phyloP scores from a whole-genome alignment of 192 early-diverging fungal species.

The Tieghemiomyces parasiticus region DNA sequence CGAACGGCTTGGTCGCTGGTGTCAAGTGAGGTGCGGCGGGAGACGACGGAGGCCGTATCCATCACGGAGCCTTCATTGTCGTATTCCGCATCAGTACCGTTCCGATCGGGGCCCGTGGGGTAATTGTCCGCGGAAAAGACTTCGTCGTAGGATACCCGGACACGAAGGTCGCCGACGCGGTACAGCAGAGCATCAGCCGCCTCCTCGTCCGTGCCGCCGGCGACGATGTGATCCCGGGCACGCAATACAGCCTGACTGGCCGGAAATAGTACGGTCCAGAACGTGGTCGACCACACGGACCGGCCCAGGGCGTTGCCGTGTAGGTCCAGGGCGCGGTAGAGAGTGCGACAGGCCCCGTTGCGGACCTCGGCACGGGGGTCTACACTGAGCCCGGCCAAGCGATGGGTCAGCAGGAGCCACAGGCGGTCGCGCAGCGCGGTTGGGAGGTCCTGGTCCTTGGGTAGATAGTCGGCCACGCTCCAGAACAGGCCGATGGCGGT shows the following conservation, averaged over 20 bases:
- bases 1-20: neutral
- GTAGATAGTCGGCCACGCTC: conserved; percentile 82
- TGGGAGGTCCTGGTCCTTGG: conserved; percentile 18
- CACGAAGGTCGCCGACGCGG: neutral
- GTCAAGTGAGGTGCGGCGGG: neutral
- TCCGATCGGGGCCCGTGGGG: too few relatives aligned
- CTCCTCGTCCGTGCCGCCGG: conserved; percentile 19
- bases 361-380: conserved; percentile 84
- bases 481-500: conserved; percentile 85
- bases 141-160: neutral
- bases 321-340: conserved; percentile 86
- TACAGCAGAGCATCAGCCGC: too few relatives aligned
- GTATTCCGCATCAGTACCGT: too few relatives aligned
- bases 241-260: conserved; percentile 29
- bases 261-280: conserved; percentile 81
- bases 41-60: neutral
- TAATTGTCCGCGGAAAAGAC: too few relatives aligned
- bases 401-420: conserved; percentile 81
- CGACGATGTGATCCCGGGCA: conserved; percentile 12
- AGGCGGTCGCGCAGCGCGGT: conserved; percentile 32
- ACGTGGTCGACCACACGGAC: conserved; percentile 66
- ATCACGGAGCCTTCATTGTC: conserved; percentile 23
- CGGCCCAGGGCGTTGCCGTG: conserved; percentile 57
- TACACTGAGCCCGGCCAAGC: conserved; percentile 67
- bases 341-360: conserved; percentile 84